phyloP scores from a whole-genome alignment of 805 yeast species.

The Jamesozyma lodderae region DNA sequence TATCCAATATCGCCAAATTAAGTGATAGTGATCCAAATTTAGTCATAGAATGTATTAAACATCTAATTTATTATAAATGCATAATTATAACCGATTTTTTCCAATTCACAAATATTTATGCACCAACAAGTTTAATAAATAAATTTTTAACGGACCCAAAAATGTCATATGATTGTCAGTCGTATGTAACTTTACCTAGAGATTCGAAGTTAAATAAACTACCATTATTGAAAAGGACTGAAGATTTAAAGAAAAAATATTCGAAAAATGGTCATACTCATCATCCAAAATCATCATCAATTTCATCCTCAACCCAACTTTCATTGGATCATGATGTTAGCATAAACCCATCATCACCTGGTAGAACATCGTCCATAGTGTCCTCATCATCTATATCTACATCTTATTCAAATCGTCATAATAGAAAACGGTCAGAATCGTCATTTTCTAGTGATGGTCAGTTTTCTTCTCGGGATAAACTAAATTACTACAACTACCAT shows the following conservation, averaged over 20 bases:
- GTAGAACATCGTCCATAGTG: too few relatives aligned
- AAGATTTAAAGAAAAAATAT: background rate
- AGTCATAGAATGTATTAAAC: conserved; percentile 82
- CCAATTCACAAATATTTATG: conserved; percentile 81
- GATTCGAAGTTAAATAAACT: conserved; percentile 25
- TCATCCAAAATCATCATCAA: conserved; percentile 4
- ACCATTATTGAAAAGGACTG: conserved; percentile 19
- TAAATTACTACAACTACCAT: too few relatives aligned
- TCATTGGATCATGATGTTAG: background rate
- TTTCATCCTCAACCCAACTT: too few relatives aligned
- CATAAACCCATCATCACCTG: conserved; percentile 3
- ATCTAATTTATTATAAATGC: conserved; percentile 82
- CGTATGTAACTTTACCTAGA: conserved; percentile 51
- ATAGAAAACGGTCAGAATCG: conserved; percentile 14
- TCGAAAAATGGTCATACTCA: background rate
- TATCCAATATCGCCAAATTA: conserved; percentile 62
- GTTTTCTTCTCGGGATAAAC: background rate
- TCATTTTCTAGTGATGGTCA: conserved; percentile 12
- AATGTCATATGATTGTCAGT: conserved; percentile 77
- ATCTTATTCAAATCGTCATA: background rate
- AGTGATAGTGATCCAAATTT: conserved; percentile 74
- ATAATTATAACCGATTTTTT: conserved; percentile 77
- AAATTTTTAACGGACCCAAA: conserved; percentile 53
- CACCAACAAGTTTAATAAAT: conserved; percentile 74
- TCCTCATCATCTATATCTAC: background rate